Base-by-base conservation (phyloP, 2,329 filamentous ascomycete species). In the Akanthomyces muscarius region DNA sequence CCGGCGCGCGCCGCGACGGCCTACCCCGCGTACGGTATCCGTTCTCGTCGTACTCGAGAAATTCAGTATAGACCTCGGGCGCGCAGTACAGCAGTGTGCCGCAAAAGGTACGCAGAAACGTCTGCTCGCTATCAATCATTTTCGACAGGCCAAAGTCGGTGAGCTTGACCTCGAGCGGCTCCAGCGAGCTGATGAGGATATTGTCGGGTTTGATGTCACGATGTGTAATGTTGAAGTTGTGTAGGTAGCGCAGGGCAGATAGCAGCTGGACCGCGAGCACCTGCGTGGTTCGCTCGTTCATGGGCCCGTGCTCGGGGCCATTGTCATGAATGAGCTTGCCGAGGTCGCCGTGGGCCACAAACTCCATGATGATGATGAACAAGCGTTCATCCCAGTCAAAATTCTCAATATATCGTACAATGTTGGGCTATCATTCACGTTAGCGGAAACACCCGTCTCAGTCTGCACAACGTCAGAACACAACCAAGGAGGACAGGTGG, bases 151-250 rank as follows among this genome's bases (percentile, higher is more conserved):
- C 95, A 78, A 99, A 99, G 73, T 99, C 95, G 0, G 95, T 97
- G 16, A 99, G 81, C 75, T 99, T 98, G 69, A 98, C 89, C 16
- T 85, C 81, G 55, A 97, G 85, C 0, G 93, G 92, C 6, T 88
- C 80, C 11, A 86, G 73, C 0, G 86, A 88, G 13, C 87, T 82
- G 68, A 98, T 90, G 47, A 99, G 81, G 65, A 99, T 97, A 71
- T 99, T 99, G 79, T 99, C 95, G 0, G 95, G 95, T 73, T 99
- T 99, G 71, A 99, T 92, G 74, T 99, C 95, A n/a, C 95, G 89
- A 76, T 99, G 95, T 0, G 94, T 98, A 69, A 99, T 97, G 71
- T 89, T 92, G 69, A 90, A 89, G 60, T 83, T 80, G 74, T 99
- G 95, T 10, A 99, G 81, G 73, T 99, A 97, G 36, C 86, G 87